Percentiles rank a stretch among this genome's conserved stretches.
These are phyloP conservation scores for Nothophoma quercina DNA, from an alignment of 2,329 filamentous ascomycete species.

Conservation along the genomic window DNA sequence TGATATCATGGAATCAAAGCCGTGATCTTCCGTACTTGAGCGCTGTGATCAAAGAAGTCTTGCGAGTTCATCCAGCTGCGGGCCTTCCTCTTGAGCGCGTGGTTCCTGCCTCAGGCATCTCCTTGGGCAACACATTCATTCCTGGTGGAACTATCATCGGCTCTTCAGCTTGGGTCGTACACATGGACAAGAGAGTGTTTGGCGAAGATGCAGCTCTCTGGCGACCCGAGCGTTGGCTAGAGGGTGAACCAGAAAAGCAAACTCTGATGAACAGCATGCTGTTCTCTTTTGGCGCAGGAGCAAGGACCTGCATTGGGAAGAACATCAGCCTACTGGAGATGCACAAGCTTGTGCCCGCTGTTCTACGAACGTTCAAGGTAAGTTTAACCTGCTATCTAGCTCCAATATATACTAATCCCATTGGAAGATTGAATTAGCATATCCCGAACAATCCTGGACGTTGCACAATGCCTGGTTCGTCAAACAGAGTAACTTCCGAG, in stretches of 20 bases:
- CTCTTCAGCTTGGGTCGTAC: not conserved
- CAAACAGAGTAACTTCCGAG: conserved; percentile 4
- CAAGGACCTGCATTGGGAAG: conserved; percentile 17
- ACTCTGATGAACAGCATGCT: conserved; percentile 35
- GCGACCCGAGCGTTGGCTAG: not conserved
- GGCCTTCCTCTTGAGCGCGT: conserved; percentile 49
- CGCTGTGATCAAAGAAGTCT: conserved; percentile 53
- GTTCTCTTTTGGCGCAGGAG: conserved; percentile 6
- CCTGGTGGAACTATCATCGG: not conserved
- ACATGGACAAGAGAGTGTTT: not conserved
- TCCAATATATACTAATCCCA: no score
- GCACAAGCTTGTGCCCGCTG: conserved; percentile 6
- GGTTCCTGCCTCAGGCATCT: conserved; percentile 45
- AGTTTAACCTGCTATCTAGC: no score
- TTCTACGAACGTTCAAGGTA: conserved; percentile 1
- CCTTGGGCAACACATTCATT: not conserved
- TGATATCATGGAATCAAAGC: not conserved
- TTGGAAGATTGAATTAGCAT: no score
- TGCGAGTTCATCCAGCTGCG: conserved; percentile 53
- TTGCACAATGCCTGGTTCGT: conserved; percentile 9
- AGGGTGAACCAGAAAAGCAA: conserved; percentile 13
- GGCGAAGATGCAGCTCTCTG: not conserved
- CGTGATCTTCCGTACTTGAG: conserved; percentile 46
- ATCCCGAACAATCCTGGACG: not conserved
- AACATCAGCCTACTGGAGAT: conserved; percentile 17